phyloP scores from a whole-genome alignment of 2,329 filamentous ascomycete species.

The Atkinsonella hypoxylon region DNA sequence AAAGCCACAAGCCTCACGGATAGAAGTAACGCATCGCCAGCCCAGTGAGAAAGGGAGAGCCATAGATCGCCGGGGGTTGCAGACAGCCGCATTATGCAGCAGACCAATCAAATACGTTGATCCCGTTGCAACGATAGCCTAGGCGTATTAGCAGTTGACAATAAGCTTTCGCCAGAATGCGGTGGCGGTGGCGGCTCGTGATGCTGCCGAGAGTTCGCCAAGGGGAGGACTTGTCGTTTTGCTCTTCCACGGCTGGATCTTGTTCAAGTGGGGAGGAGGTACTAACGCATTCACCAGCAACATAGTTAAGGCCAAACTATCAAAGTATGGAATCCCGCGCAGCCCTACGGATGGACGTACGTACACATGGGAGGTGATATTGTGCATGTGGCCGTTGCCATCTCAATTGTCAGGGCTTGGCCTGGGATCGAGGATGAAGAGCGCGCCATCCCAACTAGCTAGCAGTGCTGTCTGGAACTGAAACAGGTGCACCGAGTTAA shows the following conservation, averaged over 20 bases:
- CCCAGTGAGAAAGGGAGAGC: background rate
- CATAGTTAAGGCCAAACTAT: too few species aligned
- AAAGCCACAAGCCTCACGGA: background rate
- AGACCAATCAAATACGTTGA: too few species aligned
- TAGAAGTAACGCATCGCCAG: background rate
- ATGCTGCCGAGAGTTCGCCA: too few species aligned
- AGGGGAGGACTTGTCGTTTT: too few species aligned
- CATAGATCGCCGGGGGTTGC: background rate
- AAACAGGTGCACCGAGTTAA: background rate
- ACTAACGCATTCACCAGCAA: too few species aligned
- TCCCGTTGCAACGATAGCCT: too few species aligned
- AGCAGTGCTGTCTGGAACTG: background rate
- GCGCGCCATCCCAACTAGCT: background rate
- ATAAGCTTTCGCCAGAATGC: conserved; percentile 1
- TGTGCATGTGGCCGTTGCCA: too few species aligned
- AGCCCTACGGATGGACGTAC: too few species aligned
- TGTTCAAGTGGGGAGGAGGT: too few species aligned
- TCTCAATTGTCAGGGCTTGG: background rate
- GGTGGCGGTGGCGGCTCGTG: background rate
- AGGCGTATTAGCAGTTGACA: background rate
- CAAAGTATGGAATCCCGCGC: too few species aligned
- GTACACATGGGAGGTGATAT: too few species aligned
- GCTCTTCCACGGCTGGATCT: background rate
- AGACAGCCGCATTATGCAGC: background rate
- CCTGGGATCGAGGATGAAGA: background rate